Evolutionary conservation across 495 filamentous ascomycete species (phyloP).

Genomic region (Penicillium pancosmium): DNA sequence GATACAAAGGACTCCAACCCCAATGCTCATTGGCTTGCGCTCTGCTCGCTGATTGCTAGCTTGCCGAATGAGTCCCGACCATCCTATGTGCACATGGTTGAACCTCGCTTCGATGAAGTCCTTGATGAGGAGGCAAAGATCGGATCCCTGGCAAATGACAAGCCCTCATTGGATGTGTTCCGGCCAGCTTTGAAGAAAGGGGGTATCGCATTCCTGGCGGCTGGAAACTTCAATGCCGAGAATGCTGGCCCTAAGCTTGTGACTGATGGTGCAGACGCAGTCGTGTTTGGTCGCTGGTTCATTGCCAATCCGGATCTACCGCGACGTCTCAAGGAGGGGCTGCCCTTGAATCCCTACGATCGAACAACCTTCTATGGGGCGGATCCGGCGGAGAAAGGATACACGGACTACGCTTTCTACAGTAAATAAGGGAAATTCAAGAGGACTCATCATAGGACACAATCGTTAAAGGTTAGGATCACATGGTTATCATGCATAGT

Average conservation of each 20-base stretch:
- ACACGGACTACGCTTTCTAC: slow-evolving; percentile 66
- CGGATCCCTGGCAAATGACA: slow-evolving; percentile 26
- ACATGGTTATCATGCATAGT: background rate
- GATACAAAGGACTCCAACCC: slow-evolving; percentile 40
- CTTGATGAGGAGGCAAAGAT: slow-evolving; percentile 49
- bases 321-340: slow-evolving; percentile 56
- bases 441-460: slow-evolving; percentile 29
- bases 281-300: slow-evolving; percentile 64
- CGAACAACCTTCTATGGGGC: slow-evolving; percentile 60
- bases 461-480: background rate
- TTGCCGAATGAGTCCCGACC: slow-evolving; percentile 26
- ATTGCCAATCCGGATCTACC: slow-evolving; percentile 71
- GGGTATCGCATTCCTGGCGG: slow-evolving; percentile 34
- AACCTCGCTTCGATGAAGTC: slow-evolving; percentile 49
- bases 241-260: slow-evolving; percentile 30
- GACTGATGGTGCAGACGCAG: slow-evolving; percentile 33
- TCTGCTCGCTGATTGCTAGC: slow-evolving; percentile 34
- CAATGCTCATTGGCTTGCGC: slow-evolving; percentile 27
- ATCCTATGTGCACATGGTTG: slow-evolving; percentile 46
- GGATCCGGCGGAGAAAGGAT: slow-evolving; percentile 54
- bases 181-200: slow-evolving; percentile 31
- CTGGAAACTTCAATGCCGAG: slow-evolving; percentile 33
- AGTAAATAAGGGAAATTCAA: slow-evolving; percentile 22
- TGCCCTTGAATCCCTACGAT: slow-evolving; percentile 58
- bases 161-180: slow-evolving; percentile 36